Base-by-base conservation (phyloP, 2,329 filamentous ascomycete species). In the Westerdykella sp. region DNA sequence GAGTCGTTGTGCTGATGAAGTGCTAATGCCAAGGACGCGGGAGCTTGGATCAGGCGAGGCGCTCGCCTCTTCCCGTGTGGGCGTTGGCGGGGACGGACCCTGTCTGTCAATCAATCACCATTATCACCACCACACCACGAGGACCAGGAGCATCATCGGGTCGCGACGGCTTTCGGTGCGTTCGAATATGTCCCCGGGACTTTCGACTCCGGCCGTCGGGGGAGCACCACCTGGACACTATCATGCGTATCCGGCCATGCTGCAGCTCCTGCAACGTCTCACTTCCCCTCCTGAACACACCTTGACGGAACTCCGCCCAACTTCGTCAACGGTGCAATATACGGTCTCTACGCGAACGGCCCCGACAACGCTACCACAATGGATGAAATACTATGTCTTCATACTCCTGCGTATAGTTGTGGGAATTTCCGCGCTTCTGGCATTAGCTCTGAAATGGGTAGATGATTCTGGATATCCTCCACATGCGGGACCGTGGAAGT, bases 301-400 rank as follows among this genome's bases (percentile, higher is more conserved):
- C 5, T 50, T 66, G 0, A 57, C 43, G 7, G 55, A 47, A 11
- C 41, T 60, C 9, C 51, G 58, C n/a, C 73, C 73, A 11, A 74
- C 93, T 18, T 84, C 87, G 37, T 94, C 89, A 2, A 95, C 93
- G n/a, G 83, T 87, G 63, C 85, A 87, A 53, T 97, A 91, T 75
- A 94, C 85, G 23, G 87, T 96, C 43, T 93, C 90, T 30, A 96
- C 90, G 45, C 80, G 81, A 36, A 80, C 85, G 11, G 60, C 66
- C 11, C 69, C 67, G 30, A 65, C 64, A 9, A 76, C 71, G 13
- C 57, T 76, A 25, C 58, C 73, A 12, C 69, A 75, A 11, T 71
- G 67, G 44, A 44, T 73, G 37, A 51, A 70, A 5, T 72, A 70
- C 52, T 63, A 67, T 47, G 43, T 74, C 25, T 63, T 70, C 35